Evolutionary conservation across 306 rosid genomes (phyloP).

Genomic region (Quercus parvula): DNA sequence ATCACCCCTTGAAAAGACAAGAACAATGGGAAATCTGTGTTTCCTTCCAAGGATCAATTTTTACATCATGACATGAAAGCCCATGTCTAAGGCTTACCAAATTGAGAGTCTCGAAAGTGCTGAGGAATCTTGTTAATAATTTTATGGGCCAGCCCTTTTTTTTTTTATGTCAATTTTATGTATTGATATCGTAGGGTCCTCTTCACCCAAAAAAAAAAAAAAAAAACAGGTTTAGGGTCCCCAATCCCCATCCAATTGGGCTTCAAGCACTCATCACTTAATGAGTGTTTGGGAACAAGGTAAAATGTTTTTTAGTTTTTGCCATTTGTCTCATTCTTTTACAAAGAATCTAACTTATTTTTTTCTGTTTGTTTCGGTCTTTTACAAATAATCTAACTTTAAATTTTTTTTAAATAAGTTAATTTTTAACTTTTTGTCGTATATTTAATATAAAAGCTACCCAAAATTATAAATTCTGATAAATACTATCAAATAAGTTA

Average conservation of each 20-base stretch:
- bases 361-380: no score
- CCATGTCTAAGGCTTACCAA: not conserved
- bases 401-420: not conserved
- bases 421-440: not conserved
- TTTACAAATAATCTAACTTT: no score
- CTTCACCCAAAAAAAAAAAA: no score
- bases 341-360: no score
- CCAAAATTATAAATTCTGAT: no score
- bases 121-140: not conserved
- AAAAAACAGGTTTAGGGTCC: no score
- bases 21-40: not conserved
- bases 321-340: no score
- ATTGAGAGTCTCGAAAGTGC: constrained; percentile 3
- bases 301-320: no score
- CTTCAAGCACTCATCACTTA: constrained; percentile 1
- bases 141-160: not conserved
- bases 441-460: no score
- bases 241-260: not conserved
- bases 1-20: not conserved
- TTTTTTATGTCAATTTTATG: not conserved
- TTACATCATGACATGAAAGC: constrained; percentile 10
- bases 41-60: not conserved
- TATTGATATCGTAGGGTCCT: constrained; percentile 1
- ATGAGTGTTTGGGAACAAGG: no score
- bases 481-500: no score